Base-by-base conservation (phyloP, 176 grass and related monocot species). In the Rhipidocladum racemiflorum region DNA sequence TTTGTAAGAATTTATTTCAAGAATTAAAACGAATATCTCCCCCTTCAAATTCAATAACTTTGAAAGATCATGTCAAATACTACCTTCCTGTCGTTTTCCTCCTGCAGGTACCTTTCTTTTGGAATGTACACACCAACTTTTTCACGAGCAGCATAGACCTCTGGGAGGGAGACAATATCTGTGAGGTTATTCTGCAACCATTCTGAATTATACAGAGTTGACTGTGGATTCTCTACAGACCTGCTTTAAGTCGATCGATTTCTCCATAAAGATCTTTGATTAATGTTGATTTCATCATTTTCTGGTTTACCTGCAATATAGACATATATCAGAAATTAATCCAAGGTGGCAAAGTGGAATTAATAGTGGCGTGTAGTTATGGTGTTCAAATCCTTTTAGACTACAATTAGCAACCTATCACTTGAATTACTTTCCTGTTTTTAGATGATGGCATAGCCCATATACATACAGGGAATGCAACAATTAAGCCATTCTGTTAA, bases 241-340 rank as follows among this genome's bases (percentile, higher is more conserved):
- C 97, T 84, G 93, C 91, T 93, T 99, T 99, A 28, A 99, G 93
- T 34, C 87, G 72, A 32, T 99, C 97, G 35, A 99, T 99, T 91
- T 99, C 97, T 54, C 92, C 86, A 79, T 99, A 99, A 28, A 99
- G 91, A 90, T 99, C 97, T 90, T 99, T 99, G 23, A 99, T 99
- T 66, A 99, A 84, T 80, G 97, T 93, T 66, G 93, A 92, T 87
- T 99, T 99, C 97, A 97, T 97, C 95, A 97, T 93, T 83, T 97
- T 97, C 71, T 97, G 95, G 60, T 97, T 97, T 57, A 97, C 92
- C 95, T 97, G 84, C 14, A 53, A 85, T 44, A 61, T 23, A 85
- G 21, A 70, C 53, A 38, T 3, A 77, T 55, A 54, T 50, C 49
- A 85, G 25, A 21, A 25, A 76, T 60, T 50, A 60, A 61, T 36